phyloP scores from a whole-genome alignment of 1,284 basidiomycete genomes.

The Pholiota adiposa region DNA sequence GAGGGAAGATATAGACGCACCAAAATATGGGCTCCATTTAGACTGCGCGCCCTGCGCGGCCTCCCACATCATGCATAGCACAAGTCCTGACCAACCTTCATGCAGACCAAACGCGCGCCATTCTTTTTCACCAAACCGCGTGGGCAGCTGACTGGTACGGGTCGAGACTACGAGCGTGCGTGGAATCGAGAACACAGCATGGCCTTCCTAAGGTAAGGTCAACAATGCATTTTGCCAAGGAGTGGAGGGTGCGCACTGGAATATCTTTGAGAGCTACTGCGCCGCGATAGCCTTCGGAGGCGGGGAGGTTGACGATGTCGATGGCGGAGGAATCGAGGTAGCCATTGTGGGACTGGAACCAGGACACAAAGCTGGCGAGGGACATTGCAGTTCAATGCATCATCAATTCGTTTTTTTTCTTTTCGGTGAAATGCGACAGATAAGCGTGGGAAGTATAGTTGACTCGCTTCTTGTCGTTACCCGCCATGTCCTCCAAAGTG shows the following conservation, averaged over 20 bases:
- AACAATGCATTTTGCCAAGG: not conserved
- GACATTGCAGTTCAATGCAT: not conserved
- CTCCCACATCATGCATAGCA: constrained; percentile 97
- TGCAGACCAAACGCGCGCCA: constrained; percentile 68
- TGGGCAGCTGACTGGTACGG: constrained; percentile 71
- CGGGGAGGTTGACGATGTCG: constrained; percentile 55
- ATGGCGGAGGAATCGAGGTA: constrained; percentile 44
- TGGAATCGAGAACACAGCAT: constrained; percentile 85
- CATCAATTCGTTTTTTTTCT: not conserved
- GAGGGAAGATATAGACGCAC: constrained; percentile 43
- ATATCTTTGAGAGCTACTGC: constrained; percentile 75
- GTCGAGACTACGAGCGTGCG: constrained; percentile 80
- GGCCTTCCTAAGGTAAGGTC: constrained; percentile 55
- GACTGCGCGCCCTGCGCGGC: constrained; percentile 60
- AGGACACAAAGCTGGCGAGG: constrained; percentile 27
- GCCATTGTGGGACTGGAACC: constrained; percentile 42
- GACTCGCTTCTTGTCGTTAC: not conserved
- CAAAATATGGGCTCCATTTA: constrained; percentile 72
- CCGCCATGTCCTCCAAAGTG: constrained; percentile 44
- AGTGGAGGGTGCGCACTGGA: constrained; percentile 48
- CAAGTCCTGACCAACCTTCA: constrained; percentile 86
- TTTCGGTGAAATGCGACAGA: not conserved
- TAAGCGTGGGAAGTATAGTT: not conserved
- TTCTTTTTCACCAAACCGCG: constrained; percentile 55
- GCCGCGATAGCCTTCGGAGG: constrained; percentile 66